Conservation (phyloP, 495 filamentous ascomycete genomes). For the Podospora pseudopauciseta region DNA sequence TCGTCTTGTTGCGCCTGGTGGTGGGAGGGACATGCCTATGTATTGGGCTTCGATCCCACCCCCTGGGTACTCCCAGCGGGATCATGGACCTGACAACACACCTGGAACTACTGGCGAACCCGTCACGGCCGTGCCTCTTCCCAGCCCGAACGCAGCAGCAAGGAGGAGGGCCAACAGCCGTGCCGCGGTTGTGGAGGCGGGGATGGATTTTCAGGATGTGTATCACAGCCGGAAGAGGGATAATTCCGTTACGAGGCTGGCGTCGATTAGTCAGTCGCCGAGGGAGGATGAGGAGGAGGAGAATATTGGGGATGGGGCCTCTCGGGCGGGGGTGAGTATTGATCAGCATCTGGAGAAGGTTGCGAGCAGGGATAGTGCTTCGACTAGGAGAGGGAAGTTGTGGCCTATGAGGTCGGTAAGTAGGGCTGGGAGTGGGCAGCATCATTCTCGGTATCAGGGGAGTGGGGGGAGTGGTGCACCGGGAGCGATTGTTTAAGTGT, state of each 20-base stretch:
- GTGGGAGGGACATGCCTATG: constrained; percentile 47
- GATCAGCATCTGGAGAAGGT: constrained; percentile 18
- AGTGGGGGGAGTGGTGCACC: not conserved
- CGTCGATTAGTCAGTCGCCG: constrained; percentile 25
- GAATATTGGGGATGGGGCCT: not conserved
- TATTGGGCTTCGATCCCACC: constrained; percentile 42
- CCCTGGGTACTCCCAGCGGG: constrained; percentile 15
- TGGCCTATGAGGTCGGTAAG: not conserved
- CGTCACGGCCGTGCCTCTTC: not conserved
- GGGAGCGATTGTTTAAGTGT: not conserved
- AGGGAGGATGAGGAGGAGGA: constrained; percentile 20
- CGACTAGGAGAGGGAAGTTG: constrained; percentile 3
- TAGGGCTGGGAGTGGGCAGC: not conserved
- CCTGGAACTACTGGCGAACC: not conserved
- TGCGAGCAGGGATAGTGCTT: constrained; percentile 19
- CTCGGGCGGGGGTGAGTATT: not conserved
- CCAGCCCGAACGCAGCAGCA: not conserved
- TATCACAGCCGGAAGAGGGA: constrained; percentile 29
- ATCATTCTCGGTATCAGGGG: not conserved
- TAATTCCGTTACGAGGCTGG: constrained; percentile 15
- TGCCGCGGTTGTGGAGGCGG: constrained; percentile 29
- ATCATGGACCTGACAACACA: not conserved
- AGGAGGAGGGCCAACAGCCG: constrained; percentile 21
- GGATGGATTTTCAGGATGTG: constrained; percentile 35
- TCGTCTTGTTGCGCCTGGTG: constrained; percentile 68